phyloP scores from a whole-genome alignment of 2,329 filamentous ascomycete genomes.

The Paecilomyces sp. region DNA sequence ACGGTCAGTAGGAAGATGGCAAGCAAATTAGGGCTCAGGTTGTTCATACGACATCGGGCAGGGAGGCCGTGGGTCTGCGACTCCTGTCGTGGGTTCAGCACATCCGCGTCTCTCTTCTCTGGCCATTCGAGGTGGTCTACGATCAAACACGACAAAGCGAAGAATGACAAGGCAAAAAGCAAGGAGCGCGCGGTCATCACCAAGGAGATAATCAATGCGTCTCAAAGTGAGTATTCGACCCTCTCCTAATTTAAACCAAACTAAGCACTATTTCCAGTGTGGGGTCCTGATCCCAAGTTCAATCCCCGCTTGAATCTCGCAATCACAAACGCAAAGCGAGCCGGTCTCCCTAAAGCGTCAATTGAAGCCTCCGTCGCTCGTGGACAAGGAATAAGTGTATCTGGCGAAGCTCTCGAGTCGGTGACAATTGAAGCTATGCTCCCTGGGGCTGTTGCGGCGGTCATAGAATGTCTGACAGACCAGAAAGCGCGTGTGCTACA shows the following conservation, averaged over 20 bases:
- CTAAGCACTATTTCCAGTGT: conserved; percentile 45
- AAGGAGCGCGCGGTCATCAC: conserved; percentile 60
- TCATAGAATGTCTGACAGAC: conserved; percentile 82
- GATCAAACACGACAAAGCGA: conserved; percentile 91
- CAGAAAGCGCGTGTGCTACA: conserved; percentile 66
- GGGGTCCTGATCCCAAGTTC: conserved; percentile 63
- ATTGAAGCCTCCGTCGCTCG: conserved; percentile 84
- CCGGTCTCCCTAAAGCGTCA: conserved; percentile 71
- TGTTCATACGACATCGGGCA: conserved; percentile 9
- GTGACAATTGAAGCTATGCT: conserved; percentile 75
- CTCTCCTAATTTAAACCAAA: conserved; percentile 5
- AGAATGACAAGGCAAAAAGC: conserved; percentile 69
- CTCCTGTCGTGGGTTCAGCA: conserved; percentile 41
- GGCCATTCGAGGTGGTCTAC: conserved; percentile 95
- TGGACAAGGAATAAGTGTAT: conserved; percentile 74
- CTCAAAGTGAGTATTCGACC: conserved; percentile 53
- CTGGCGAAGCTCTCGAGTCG: conserved; percentile 68
- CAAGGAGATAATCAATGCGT: conserved; percentile 66
- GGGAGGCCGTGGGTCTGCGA: conserved; percentile 10
- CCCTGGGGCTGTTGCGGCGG: conserved; percentile 63
- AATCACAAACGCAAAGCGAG: conserved; percentile 73
- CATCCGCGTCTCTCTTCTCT: conserved; percentile 42
- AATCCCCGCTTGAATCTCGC: conserved; percentile 71
- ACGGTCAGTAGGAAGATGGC: conserved; percentile 13
- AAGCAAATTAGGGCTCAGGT: conserved; percentile 14